Evolutionary conservation across 192 early-diverging fungal genomes (phyloP).

Genomic region (Piromyces sp.): DNA sequence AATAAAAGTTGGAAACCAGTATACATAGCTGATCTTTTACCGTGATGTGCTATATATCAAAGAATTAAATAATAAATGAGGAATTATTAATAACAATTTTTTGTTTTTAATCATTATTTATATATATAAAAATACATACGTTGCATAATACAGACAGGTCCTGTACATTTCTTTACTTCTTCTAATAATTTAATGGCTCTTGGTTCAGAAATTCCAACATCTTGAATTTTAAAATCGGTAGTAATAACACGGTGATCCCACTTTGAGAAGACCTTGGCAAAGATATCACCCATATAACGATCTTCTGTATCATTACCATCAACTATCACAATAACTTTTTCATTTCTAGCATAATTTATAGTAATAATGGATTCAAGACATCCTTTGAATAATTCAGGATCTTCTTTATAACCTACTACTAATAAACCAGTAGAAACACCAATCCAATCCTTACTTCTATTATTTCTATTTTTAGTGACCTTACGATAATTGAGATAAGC

Average conservation of each 20-base stretch:
- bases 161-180: too few relatives aligned
- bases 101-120: too few relatives aligned
- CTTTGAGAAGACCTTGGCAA: conserved; percentile 7
- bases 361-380: conserved; percentile 5
- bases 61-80: too few relatives aligned
- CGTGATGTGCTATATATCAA: not conserved
- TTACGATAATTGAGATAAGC: too few relatives aligned
- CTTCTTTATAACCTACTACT: conserved; percentile 11
- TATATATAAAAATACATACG: too few relatives aligned
- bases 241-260: conserved; percentile 1
- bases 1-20: too few relatives aligned
- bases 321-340: conserved; percentile 8
- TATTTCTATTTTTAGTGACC: too few relatives aligned
- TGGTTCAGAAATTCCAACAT: too few relatives aligned
- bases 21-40: conserved; percentile 9
- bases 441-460: too few relatives aligned
- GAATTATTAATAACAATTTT: too few relatives aligned
- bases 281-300: conserved; percentile 6
- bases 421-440: conserved; percentile 2
- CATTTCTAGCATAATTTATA: conserved; percentile 6
- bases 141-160: too few relatives aligned
- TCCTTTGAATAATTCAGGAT: conserved; percentile 6
- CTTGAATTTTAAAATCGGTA: not conserved
- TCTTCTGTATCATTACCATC: conserved; percentile 9
- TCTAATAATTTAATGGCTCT: too few relatives aligned